phyloP scores from a whole-genome alignment of 495 filamentous ascomycete species.

The Arthonia radiata region DNA sequence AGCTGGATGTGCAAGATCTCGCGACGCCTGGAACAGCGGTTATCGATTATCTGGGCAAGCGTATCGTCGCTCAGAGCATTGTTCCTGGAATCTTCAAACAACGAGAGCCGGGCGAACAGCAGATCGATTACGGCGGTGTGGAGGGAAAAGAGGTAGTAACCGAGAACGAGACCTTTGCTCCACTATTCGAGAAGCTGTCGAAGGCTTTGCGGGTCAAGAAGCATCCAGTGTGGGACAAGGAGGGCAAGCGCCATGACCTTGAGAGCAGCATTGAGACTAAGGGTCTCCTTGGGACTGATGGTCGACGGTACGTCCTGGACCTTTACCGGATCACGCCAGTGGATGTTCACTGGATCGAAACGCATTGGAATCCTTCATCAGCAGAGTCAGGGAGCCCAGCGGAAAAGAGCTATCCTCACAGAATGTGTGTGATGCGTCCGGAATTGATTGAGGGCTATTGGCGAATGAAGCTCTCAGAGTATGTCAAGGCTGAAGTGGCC shows the following conservation, averaged over 20 bases:
- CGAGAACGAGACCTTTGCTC: constrained; percentile 57
- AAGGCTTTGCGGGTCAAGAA: constrained; percentile 71
- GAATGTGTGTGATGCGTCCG: constrained; percentile 74
- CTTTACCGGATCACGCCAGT: constrained; percentile 84
- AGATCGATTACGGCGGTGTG: constrained; percentile 96
- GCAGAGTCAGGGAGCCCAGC: constrained; percentile 16
- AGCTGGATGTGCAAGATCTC: constrained; percentile 80
- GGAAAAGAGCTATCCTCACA: constrained; percentile 48
- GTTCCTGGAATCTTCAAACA: constrained; percentile 99
- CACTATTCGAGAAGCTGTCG: constrained; percentile 73
- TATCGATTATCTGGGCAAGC: constrained; percentile 90
- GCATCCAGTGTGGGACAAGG: constrained; percentile 96
- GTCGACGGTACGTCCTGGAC: constrained; percentile 88
- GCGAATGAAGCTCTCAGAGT: constrained; percentile 67
- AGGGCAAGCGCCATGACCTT: constrained; percentile 66
- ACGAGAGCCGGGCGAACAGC: constrained; percentile 85
- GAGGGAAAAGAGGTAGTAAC: constrained; percentile 94
- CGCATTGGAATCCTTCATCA: constrained; percentile 23
- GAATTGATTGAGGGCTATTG: constrained; percentile 73
- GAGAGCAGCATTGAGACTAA: constrained; percentile 97
- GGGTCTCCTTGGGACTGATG: constrained; percentile 89
- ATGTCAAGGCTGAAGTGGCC: constrained; percentile 37
- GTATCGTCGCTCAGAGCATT: constrained; percentile 92
- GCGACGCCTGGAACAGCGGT: constrained; percentile 92
- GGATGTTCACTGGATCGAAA: constrained; percentile 76